Percentiles rank a stretch among this genome's conserved stretches.
phyloP scores from a whole-genome alignment of 768 basidiomycete genomes.

The Wakefieldia striispora region DNA sequence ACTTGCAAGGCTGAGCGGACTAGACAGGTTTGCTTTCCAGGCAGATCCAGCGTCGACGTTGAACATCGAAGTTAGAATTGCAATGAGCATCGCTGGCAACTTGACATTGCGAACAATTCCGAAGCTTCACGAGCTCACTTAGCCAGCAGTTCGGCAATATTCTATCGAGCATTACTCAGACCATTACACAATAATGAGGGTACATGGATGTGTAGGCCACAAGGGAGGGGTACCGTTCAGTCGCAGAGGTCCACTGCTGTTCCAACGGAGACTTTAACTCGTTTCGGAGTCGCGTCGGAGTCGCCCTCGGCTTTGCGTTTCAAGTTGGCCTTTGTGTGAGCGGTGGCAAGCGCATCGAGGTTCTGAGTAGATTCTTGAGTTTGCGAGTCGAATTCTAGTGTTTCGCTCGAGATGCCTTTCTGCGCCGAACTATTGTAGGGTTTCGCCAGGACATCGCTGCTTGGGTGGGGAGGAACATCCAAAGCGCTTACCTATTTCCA shows the following conservation, averaged over 20 bases:
- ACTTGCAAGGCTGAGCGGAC: too few relatives aligned
- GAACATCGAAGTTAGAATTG: too few relatives aligned
- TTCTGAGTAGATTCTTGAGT: conserved; percentile 42
- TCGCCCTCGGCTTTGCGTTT: conserved; percentile 34
- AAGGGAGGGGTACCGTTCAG: conserved; percentile 30
- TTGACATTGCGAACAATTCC: too few relatives aligned
- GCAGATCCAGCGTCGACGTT: too few relatives aligned
- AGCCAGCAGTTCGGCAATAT: too few relatives aligned
- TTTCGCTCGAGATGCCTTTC: conserved; percentile 1
- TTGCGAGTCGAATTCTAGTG: conserved; percentile 29
- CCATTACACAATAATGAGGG: background rate
- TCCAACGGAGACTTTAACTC: conserved; percentile 70
- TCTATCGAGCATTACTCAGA: too few relatives aligned
- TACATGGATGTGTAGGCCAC: background rate
- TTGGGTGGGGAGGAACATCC: background rate
- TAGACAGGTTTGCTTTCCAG: too few relatives aligned
- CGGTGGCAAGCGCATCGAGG: conserved; percentile 10
- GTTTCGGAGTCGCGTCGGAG: conserved; percentile 41
- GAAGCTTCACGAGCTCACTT: too few relatives aligned
- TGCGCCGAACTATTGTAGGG: background rate
- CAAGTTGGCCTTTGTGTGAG: conserved; percentile 24
- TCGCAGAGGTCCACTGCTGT: conserved; percentile 73
- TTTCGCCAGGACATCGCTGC: conserved; percentile 1
- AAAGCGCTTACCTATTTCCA: conserved; percentile 12
- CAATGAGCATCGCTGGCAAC: too few relatives aligned